A percentile compares a stretch with the other conserved stretches of the same genome.
phyloP scores from a whole-genome alignment of 768 basidiomycete species.

The Chalciporus chontae region DNA sequence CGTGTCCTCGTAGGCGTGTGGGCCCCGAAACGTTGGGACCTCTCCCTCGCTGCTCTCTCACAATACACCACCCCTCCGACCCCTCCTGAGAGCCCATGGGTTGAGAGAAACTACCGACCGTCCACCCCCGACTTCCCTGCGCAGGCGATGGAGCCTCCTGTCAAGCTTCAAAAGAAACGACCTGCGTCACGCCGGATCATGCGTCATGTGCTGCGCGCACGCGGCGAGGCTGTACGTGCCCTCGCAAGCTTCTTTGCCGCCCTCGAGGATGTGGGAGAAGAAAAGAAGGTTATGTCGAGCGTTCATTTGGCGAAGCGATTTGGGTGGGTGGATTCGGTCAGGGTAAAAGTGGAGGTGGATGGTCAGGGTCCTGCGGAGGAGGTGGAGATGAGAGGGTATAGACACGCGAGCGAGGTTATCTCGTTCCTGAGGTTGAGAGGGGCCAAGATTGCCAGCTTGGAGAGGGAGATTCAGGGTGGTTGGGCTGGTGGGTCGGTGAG shows the following conservation, averaged over 20 bases:
- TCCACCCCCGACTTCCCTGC: constrained; percentile 22
- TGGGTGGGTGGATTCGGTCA: constrained; percentile 38
- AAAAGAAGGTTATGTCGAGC: constrained; percentile 45
- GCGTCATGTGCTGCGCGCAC: constrained; percentile 82
- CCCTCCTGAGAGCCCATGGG: constrained; percentile 71
- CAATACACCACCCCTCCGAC: constrained; percentile 65
- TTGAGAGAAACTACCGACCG: constrained; percentile 47
- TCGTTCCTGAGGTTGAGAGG: constrained; percentile 66
- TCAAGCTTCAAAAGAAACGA: constrained; percentile 32
- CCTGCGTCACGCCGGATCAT: constrained; percentile 82
- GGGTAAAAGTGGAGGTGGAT: constrained; percentile 15
- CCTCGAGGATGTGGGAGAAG: constrained; percentile 46
- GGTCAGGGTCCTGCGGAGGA: constrained; percentile 25
- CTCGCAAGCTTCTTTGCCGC: constrained; percentile 71
- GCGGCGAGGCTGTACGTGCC: constrained; percentile 77
- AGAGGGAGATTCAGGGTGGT: constrained; percentile 48
- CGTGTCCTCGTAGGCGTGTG: constrained; percentile 94
- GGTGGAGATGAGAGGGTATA: constrained; percentile 44
- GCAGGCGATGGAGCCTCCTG: constrained; percentile 37
- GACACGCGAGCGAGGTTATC: constrained; percentile 70
- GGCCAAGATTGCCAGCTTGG: constrained; percentile 59
- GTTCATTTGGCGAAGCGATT: constrained; percentile 46
- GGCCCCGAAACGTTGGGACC: constrained; percentile 81
- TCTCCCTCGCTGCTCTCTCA: constrained; percentile 68
- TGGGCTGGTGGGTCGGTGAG: constrained; percentile 67